phyloP scores from a whole-genome alignment of 805 yeast genomes.

The Candida cerambycidarum region DNA sequence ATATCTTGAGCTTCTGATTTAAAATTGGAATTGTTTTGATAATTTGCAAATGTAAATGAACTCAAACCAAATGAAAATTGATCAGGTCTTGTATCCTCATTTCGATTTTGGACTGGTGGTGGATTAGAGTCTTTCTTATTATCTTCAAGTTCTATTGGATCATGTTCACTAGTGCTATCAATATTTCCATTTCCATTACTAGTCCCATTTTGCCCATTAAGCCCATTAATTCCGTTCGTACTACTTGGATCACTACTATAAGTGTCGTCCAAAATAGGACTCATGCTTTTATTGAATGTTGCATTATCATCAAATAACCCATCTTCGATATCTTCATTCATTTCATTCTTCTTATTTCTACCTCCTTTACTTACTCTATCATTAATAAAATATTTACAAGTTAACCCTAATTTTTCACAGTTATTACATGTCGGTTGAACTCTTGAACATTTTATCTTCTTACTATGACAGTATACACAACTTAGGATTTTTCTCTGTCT shows the following conservation, averaged over 20 bases:
- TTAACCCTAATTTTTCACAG: conserved; percentile 47
- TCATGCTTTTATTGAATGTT: conserved; percentile 1
- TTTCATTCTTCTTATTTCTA: conserved; percentile 17
- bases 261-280: neutral
- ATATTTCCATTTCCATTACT: neutral
- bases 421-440: conserved; percentile 55
- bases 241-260: neutral
- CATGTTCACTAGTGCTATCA: conserved; percentile 1
- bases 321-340: neutral
- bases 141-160: neutral
- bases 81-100: conserved; percentile 17
- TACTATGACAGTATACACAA: conserved; percentile 59
- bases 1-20: neutral
- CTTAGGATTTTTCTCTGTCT: conserved; percentile 59
- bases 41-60: conserved; percentile 33
- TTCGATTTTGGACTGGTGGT: conserved; percentile 19
- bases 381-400: conserved; percentile 57
- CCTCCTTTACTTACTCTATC: conserved; percentile 53
- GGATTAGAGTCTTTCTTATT: conserved; percentile 12
- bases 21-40: conserved; percentile 9
- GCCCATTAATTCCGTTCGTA: neutral
- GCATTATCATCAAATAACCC: neutral
- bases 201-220: neutral
- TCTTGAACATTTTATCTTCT: conserved; percentile 64
- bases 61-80: conserved; percentile 33